phyloP scores from a whole-genome alignment of 805 yeast species.

The Saccharomycopsis oosterbeekiorum region DNA sequence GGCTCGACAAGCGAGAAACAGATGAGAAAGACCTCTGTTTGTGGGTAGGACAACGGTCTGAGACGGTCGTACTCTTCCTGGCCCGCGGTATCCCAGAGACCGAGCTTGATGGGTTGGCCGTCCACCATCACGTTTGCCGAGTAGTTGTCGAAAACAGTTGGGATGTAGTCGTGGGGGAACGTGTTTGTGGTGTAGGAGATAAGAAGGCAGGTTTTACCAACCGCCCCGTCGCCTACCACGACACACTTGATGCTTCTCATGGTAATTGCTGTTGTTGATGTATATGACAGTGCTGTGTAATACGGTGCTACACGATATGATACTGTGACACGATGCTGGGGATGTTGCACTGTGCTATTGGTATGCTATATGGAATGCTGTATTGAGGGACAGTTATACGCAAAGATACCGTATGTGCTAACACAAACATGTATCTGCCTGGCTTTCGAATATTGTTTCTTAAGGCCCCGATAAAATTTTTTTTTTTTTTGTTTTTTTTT shows the following conservation, averaged over 20 bases:
- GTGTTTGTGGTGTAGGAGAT: constrained; percentile 88
- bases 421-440: not conserved
- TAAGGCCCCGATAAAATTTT: not conserved
- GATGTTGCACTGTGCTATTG: too few species aligned
- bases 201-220: constrained; percentile 50
- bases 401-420: too few species aligned
- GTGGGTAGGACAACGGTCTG: constrained; percentile 85
- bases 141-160: constrained; percentile 90
- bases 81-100: constrained; percentile 95
- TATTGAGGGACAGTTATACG: too few species aligned
- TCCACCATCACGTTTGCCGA: constrained; percentile 78
- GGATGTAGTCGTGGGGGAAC: constrained; percentile 87
- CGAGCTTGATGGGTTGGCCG: constrained; percentile 72
- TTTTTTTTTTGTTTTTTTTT: too few species aligned
- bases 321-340: not conserved
- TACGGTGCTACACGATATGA: not conserved
- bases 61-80: constrained; percentile 86
- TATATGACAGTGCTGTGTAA: not conserved
- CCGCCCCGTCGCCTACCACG: constrained; percentile 92
- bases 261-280: not conserved
- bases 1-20: constrained; percentile 83
- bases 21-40: constrained; percentile 77
- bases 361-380: not conserved
- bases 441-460: not conserved
- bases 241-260: constrained; percentile 90